Evolutionary conservation across 106 monocot genomes (phyloP), one percentile per base, ranked within the genome.

Genomic region (Dendrobium officinale): DNA sequence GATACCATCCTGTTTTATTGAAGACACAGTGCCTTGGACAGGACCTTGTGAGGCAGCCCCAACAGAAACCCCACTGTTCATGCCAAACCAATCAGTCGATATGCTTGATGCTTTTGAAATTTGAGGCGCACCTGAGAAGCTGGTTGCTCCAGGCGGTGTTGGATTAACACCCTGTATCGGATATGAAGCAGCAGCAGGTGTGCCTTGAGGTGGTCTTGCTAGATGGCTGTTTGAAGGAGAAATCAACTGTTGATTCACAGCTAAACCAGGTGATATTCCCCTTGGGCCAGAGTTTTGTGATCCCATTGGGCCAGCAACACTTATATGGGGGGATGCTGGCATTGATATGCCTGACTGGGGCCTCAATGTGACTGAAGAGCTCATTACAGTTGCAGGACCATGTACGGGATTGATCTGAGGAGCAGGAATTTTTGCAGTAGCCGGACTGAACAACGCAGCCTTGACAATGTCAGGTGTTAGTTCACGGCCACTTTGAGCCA

Each of bases 381-480:
- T 89, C 77, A 80, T 72, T 78, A 81, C 77, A n/a, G 84, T 55
- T 58, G 76, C 70, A 80, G 92, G 67, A 85, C 72, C 24, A 29
- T 85, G 5, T 5, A 79, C 70, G 45, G 55, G 67, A 88, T 83
- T 89, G 84, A 99, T 99, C 81, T 79, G 86, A 5, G 98, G 98
- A 79, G 95, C 75, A 74, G 98, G 98, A 80, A 99, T 99, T 90
- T 83, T 86, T 22, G 92, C 86, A 48, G 95, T 85, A 72, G 89
- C 89, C 42, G 95, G 89, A 78, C 92, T 86, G 78, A 70, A 86
- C 77, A 99, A 88, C 49, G 92, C 95, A 77, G 98, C 87, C 83
- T 87, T 95, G 5, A 99, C 93, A 74, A 95, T 91, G 47, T 99
- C 98, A 45, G 89, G 87, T 6, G 90, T 93, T 33, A 99, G 81